Evolutionary conservation across 805 yeast genomes (phyloP).

Genomic region (Maudiozyma pseudohumilis): DNA sequence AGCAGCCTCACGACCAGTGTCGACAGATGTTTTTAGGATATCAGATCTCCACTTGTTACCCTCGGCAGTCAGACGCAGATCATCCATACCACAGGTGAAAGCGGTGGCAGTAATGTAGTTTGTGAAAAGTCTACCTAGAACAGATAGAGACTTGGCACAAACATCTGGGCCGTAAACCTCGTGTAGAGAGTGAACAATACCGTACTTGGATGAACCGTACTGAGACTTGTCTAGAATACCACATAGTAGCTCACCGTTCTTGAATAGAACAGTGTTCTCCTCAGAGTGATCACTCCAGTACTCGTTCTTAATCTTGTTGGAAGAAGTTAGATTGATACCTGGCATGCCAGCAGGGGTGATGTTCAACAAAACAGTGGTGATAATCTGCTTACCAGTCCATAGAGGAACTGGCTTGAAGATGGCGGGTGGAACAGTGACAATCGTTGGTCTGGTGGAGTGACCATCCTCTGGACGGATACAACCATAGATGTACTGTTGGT

Average conservation of each 20-base stretch:
- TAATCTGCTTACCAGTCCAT: conserved; percentile 98
- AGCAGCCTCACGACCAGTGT: conserved; percentile 86
- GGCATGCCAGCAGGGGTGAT: conserved; percentile 82
- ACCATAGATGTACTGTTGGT: conserved; percentile 89
- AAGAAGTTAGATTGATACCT: conserved; percentile 75
- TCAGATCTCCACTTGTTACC: conserved; percentile 87
- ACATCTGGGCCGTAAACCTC: conserved; percentile 88
- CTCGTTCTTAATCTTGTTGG: conserved; percentile 84
- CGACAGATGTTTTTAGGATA: conserved; percentile 65
- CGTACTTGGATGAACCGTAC: conserved; percentile 95
- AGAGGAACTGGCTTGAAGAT: conserved; percentile 74
- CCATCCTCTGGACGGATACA: conserved; percentile 97
- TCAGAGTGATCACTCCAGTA: conserved; percentile 84
- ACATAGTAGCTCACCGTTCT: conserved; percentile 75
- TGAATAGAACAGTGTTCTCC: conserved; percentile 81
- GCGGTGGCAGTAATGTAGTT: conserved; percentile 87
- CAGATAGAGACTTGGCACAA: conserved; percentile 84
- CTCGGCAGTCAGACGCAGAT: conserved; percentile 78
- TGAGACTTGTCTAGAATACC: conserved; percentile 97
- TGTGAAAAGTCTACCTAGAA: conserved; percentile 91
- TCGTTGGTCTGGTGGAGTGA: conserved; percentile 61
- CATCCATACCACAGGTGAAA: conserved; percentile 99
- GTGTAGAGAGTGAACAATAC: conserved; percentile 91
- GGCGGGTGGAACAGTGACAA: conserved; percentile 83
- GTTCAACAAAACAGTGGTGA: conserved; percentile 82